Conservation (phyloP, 2,329 filamentous ascomycete genomes). For the Calonectria multiphialidica region DNA sequence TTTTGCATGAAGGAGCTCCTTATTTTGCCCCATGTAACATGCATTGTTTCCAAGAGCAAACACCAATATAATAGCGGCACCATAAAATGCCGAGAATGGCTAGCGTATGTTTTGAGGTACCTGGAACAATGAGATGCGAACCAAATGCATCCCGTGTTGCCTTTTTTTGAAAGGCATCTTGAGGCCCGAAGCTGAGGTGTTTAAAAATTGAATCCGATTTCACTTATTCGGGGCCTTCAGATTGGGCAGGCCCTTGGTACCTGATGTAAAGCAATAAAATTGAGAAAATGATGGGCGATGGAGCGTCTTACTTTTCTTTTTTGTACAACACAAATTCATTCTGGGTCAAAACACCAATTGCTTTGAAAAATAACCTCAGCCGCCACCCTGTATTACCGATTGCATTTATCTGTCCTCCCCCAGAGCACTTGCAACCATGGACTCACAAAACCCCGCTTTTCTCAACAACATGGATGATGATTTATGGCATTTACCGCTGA, state of each 20-base stretch:
- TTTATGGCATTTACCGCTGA: background rate
- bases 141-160: background rate
- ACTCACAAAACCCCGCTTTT: background rate
- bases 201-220: background rate
- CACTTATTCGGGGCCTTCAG: background rate
- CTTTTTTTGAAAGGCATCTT: background rate
- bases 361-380: background rate
- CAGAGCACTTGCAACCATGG: background rate
- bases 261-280: background rate
- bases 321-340: background rate
- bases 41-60: background rate
- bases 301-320: background rate
- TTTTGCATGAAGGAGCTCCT: background rate
- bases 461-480: background rate
- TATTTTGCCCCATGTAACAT: background rate
- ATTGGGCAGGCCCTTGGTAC: background rate
- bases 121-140: background rate
- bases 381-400: background rate
- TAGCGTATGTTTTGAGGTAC: background rate
- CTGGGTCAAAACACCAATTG: background rate
- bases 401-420: background rate
- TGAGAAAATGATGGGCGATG: background rate
- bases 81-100: background rate
- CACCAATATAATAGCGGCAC: background rate
- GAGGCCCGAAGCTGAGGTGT: background rate